Base-by-base conservation (phyloP, 73 alveolate species). In the Paraurostyla sp. region DNA sequence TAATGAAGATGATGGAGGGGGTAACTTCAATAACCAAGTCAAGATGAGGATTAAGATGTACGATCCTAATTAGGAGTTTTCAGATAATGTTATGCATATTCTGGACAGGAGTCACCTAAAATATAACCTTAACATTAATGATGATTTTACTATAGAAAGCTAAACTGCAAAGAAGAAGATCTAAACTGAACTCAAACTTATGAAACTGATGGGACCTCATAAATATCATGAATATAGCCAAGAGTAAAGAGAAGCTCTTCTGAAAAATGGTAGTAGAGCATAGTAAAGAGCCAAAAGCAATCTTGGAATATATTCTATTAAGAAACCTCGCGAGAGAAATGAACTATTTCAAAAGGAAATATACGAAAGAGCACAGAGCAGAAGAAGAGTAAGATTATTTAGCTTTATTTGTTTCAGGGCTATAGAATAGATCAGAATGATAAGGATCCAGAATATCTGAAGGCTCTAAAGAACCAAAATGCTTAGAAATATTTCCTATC, bases 11-110 rank as follows among this genome's bases (percentile, higher is more conserved):
- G 2, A 9, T 2, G 0, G 42, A 65, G 13, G 82, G 7, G 59
- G 82, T 38, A 25, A 7, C 69, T 18, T 54, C 60, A 32, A 65
- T 4, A 22, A 18, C 13, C 23, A 65, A 40, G 82, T 65, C 25
- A 65, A 65, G 25, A 1, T 65, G 58, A 33, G 32, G 25, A 56
- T 58, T 2, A 16, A 42, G 23, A 30, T 15, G 6, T 73, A 45
- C 71, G 46, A 73, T 33, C 71, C 87, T 3, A 50, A 73, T 48
- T 29, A 73, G 42, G 87, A 73, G 27, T 73, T 73, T 30, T 30
- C 51, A n/a, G 87, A 73, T 16, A 73, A 73, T 45, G 87, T 73
- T n/a, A 73, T 73, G 87, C 87, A 73, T 30, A 73, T 73, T 73
- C 41, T 73, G 15, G 87, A 73, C 33, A 45, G 87, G n/a, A 18